Evolutionary conservation across 768 basidiomycete species (phyloP).

Genomic region (Dentipellis fragilis): DNA sequence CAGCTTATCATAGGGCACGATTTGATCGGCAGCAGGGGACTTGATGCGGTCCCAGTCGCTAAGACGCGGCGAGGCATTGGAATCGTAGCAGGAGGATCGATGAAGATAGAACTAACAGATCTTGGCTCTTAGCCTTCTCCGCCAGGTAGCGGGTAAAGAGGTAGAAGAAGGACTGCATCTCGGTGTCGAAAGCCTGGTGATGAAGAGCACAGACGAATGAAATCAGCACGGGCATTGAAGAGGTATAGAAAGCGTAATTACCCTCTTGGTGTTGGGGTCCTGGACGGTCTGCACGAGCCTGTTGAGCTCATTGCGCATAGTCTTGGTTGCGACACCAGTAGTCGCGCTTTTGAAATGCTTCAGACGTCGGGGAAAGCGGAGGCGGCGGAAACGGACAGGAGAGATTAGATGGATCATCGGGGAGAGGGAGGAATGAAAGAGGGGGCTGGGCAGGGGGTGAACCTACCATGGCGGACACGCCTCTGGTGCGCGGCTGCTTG

Average conservation of each 20-base stretch:
- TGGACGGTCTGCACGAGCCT: conserved; percentile 52
- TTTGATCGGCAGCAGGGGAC: conserved; percentile 77
- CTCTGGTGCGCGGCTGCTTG: conserved; percentile 12
- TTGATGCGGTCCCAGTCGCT: conserved; percentile 46
- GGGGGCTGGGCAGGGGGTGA: neutral
- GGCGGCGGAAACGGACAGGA: conserved; percentile 11
- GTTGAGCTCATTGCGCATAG: conserved; percentile 61
- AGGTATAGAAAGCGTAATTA: conserved; percentile 13
- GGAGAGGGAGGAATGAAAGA: neutral
- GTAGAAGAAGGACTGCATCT: conserved; percentile 91
- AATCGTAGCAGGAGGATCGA: neutral
- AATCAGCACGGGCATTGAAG: neutral
- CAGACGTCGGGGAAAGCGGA: neutral
- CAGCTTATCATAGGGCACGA: conserved; percentile 73
- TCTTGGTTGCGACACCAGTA: conserved; percentile 43
- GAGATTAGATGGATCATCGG: conserved; percentile 19
- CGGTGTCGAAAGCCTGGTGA: conserved; percentile 68
- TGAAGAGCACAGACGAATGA: conserved; percentile 8
- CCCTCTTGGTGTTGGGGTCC: conserved; percentile 50
- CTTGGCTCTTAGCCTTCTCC: conserved; percentile 79
- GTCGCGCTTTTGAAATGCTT: conserved; percentile 25
- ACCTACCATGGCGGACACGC: conserved; percentile 14
- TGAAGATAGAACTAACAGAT: conserved; percentile 52
- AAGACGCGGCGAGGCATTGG: neutral
- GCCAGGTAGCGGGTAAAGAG: conserved; percentile 87